Percentiles rank a stretch among this genome's conserved stretches.
phyloP scores from a whole-genome alignment of 306 rosid genomes.

The Pyrus betulifolia region DNA sequence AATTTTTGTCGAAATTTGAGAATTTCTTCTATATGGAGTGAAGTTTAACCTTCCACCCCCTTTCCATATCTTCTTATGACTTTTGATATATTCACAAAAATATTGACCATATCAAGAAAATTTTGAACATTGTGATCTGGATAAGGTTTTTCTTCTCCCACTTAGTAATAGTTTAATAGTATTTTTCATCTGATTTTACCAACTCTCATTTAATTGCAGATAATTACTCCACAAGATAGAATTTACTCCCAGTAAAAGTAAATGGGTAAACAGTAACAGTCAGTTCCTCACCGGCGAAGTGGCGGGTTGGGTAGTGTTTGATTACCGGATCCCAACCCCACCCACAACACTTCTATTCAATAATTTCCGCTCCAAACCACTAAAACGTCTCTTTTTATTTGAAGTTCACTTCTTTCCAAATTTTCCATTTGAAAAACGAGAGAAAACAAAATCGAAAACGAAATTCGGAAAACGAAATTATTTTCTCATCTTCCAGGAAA shows the following conservation, averaged over 20 bases:
- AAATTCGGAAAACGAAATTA: neutral
- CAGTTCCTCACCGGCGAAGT: neutral
- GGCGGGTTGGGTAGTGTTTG: slow-evolving; percentile 1
- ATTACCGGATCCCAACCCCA: neutral
- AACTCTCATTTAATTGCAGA: neutral
- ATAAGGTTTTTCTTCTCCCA: too few species aligned
- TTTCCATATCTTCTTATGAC: too few species aligned
- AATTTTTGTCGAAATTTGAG: too few species aligned
- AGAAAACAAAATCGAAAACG: neutral
- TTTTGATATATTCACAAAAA: too few species aligned
- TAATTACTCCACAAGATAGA: neutral
- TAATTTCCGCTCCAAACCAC: neutral
- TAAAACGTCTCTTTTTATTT: neutral
- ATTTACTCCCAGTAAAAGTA: neutral
- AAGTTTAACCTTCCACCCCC: too few species aligned
- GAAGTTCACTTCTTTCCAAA: neutral
- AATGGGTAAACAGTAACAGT: neutral
- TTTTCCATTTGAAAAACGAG: neutral
- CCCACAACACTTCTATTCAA: neutral
- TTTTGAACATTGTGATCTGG: fast-evolving
- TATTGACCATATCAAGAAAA: too few species aligned
- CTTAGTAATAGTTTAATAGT: too few species aligned
- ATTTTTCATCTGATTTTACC: too few species aligned
- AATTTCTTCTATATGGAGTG: too few species aligned
- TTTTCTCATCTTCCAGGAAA: slow-evolving; percentile 16